A percentile compares a stretch with the other conserved stretches of the same genome.
Conservation (phyloP, 2,329 filamentous ascomycete genomes). For the Phialophora expanda region DNA sequence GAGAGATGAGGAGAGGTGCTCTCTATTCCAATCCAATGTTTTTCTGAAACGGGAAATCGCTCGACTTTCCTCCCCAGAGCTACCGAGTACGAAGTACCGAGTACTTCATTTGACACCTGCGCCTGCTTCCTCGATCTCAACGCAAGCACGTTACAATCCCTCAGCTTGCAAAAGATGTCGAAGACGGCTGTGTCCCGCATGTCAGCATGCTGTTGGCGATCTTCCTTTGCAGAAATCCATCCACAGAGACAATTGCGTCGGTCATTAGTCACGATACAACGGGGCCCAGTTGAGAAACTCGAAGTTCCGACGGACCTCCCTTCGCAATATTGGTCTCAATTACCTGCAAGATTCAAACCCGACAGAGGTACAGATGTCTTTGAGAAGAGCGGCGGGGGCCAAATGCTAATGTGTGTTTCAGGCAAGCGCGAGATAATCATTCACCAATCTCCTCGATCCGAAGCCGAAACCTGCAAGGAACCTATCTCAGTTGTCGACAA, state of each 20-base stretch:
- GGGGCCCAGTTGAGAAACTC: constrained; percentile 48
- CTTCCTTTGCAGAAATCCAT: constrained; percentile 64
- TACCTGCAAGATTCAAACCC: constrained; percentile 48
- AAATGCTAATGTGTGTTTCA: constrained; percentile 34
- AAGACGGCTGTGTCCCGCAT: constrained; percentile 62
- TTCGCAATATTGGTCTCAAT: constrained; percentile 50
- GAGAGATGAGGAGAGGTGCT: neutral
- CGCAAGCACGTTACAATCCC: neutral
- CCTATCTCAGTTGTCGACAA: constrained; percentile 71
- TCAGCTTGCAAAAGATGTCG: constrained; percentile 56
- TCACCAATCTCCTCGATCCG: constrained; percentile 56
- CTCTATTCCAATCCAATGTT: neutral
- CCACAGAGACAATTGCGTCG: constrained; percentile 55
- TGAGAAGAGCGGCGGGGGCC: neutral
- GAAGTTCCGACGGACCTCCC: constrained; percentile 51
- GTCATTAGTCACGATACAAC: constrained; percentile 58
- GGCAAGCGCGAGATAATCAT: constrained; percentile 58
- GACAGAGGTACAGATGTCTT: constrained; percentile 44
- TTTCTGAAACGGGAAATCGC: constrained; percentile 12
- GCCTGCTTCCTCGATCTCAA: neutral
- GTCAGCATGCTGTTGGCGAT: constrained; percentile 74
- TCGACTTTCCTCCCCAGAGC: constrained; percentile 15
- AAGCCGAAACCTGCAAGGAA: constrained; percentile 54
- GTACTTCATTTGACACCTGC: neutral
- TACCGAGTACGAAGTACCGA: neutral